A percentile compares a stretch with the other conserved stretches of the same genome.
Evolutionary conservation across 2,329 filamentous ascomycete species (phyloP).

Genomic region (Verticillium dahliae): DNA sequence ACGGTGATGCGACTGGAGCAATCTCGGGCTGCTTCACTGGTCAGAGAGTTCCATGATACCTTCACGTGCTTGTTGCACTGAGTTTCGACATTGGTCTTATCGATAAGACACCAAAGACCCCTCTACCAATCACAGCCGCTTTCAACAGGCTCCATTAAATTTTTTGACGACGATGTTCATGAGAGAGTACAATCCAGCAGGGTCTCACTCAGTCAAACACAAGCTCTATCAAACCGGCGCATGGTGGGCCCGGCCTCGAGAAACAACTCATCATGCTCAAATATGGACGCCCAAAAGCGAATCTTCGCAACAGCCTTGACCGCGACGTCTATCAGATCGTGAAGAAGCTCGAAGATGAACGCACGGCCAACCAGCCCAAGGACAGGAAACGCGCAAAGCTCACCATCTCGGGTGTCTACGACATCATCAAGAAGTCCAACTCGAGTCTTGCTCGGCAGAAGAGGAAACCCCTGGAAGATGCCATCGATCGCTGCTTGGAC

Average conservation of each 20-base stretch:
- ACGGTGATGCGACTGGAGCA: no score
- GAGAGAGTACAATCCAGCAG: neutral
- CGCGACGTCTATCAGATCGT: conserved; percentile 74
- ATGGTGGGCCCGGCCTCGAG: neutral
- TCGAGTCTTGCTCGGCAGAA: conserved; percentile 78
- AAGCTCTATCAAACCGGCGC: neutral
- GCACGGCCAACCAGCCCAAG: conserved; percentile 36
- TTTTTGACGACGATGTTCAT: neutral
- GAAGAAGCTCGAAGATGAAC: conserved; percentile 66
- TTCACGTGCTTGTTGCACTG: no score
- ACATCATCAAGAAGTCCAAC: conserved; percentile 77
- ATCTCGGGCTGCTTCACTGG: no score
- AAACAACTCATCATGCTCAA: neutral
- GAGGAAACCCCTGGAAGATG: conserved; percentile 75
- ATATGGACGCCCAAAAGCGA: conserved; percentile 16
- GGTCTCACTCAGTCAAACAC: neutral
- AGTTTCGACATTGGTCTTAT: neutral
- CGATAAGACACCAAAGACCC: neutral
- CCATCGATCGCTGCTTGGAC: conserved; percentile 74
- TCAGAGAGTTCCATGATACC: no score
- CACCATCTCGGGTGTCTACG: conserved; percentile 52
- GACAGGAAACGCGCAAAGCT: conserved; percentile 25
- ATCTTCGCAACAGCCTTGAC: conserved; percentile 52
- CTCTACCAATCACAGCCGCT: neutral
- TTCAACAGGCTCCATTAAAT: neutral